These are phyloP conservation scores for Tremella mesenterica DNA, from an alignment of 768 basidiomycete species.

Conservation along the genomic window DNA sequence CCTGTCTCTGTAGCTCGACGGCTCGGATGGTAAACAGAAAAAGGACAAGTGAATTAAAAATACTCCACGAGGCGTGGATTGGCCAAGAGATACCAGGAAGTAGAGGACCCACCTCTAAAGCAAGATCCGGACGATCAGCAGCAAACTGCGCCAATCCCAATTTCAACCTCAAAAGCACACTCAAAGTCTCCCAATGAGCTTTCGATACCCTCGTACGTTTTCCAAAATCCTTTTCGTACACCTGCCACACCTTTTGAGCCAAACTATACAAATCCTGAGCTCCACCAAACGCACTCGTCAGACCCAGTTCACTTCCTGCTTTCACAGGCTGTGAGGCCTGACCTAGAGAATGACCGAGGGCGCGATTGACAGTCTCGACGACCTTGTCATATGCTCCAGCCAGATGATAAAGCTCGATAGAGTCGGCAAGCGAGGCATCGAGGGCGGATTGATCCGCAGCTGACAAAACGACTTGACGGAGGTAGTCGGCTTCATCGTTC, in stretches of 20 bases:
- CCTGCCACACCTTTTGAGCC: slow-evolving; percentile 67
- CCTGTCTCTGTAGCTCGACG: no score
- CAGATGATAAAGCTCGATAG: slow-evolving; percentile 90
- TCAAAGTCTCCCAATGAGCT: slow-evolving; percentile 55
- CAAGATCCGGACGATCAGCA: slow-evolving; percentile 61
- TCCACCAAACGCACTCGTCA: slow-evolving; percentile 29
- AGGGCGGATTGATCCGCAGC: slow-evolving; percentile 75
- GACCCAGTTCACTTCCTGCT: slow-evolving; percentile 46
- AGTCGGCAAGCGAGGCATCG: slow-evolving; percentile 75
- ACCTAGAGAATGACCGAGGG: slow-evolving; percentile 72
- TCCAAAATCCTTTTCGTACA: slow-evolving; percentile 56
- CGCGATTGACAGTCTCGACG: slow-evolving; percentile 73
- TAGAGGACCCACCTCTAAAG: no score
- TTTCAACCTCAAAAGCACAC: slow-evolving; percentile 63
- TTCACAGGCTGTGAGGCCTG: slow-evolving; percentile 45
- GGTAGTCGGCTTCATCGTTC: slow-evolving; percentile 57
- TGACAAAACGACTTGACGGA: slow-evolving; percentile 69
- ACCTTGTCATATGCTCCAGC: slow-evolving; percentile 85
- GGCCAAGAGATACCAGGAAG: no score
- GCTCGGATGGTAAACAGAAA: no score
- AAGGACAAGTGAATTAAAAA: no score
- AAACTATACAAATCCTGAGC: slow-evolving; percentile 57
- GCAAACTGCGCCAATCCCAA: slow-evolving; percentile 71
- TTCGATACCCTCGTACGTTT: slow-evolving; percentile 60
- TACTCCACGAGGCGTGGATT: no score